phyloP scores from a whole-genome alignment of 164 flowering plant genomes.

The Liquidambar formosana region DNA sequence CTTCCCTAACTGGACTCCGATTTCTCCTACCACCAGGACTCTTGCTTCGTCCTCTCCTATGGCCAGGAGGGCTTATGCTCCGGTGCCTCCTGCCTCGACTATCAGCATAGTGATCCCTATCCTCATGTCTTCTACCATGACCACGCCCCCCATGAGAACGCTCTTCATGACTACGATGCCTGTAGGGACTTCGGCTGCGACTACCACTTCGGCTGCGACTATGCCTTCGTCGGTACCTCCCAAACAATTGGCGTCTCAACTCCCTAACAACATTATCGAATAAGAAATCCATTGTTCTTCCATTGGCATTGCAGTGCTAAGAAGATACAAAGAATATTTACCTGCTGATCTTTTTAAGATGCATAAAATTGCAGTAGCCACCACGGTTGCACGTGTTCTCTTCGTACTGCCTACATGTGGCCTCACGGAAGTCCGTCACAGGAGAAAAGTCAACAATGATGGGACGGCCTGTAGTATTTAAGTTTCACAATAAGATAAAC shows the following conservation, averaged over 20 bases:
- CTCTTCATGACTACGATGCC: slow-evolving; percentile 70
- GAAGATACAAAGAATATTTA: slow-evolving; percentile 7
- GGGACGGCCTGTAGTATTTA: slow-evolving; percentile 62
- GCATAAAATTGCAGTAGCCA: slow-evolving; percentile 96
- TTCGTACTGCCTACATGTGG: slow-evolving; percentile 91
- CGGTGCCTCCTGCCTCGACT: slow-evolving; percentile 53
- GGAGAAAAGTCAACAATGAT: slow-evolving; percentile 95
- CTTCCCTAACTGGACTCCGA: slow-evolving; percentile 77
- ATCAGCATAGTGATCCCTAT: slow-evolving; percentile 45
- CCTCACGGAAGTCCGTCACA: slow-evolving; percentile 93
- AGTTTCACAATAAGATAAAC: not conserved
- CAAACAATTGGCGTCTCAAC: slow-evolving; percentile 72
- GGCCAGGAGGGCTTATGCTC: slow-evolving; percentile 72
- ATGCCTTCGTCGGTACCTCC: slow-evolving; percentile 50
- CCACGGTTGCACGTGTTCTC: slow-evolving; percentile 88
- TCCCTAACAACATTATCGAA: slow-evolving; percentile 39
- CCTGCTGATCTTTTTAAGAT: slow-evolving; percentile 88
- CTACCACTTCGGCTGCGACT: slow-evolving; percentile 64
- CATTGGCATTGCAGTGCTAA: not conserved
- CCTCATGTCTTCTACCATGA: slow-evolving; percentile 52
- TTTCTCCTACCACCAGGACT: slow-evolving; percentile 67
- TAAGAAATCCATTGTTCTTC: not conserved
- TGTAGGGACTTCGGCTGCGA: slow-evolving; percentile 61
- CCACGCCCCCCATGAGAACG: slow-evolving; percentile 52
- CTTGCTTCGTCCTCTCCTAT: slow-evolving; percentile 60